Percentiles rank a stretch among this genome's conserved stretches.
Evolutionary conservation across 768 basidiomycete species (phyloP).

Genomic region (Dioszegia aurantiaca): DNA sequence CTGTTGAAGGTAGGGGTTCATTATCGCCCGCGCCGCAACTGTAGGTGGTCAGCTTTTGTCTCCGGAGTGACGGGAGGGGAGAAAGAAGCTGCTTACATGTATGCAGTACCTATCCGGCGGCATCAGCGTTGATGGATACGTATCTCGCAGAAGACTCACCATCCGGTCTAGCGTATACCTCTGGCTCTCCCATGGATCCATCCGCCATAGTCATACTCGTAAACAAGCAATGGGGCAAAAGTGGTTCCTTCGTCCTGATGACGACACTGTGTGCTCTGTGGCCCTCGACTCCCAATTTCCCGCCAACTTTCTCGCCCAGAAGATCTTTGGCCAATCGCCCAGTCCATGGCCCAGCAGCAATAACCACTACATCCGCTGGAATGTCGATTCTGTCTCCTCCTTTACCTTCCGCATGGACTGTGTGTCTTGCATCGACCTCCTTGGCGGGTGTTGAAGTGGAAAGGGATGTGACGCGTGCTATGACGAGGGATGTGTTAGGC

Average conservation of each 20-base stretch:
- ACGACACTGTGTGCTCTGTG: slow-evolving; percentile 53
- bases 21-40: slow-evolving; percentile 78
- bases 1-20: slow-evolving; percentile 64
- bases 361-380: slow-evolving; percentile 66
- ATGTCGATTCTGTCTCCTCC: slow-evolving; percentile 37
- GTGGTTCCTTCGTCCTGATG: slow-evolving; percentile 48
- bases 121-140: too few species aligned
- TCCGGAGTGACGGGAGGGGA: background rate
- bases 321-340: slow-evolving; percentile 56
- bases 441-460: background rate
- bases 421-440: slow-evolving; percentile 1
- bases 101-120: slow-evolving; percentile 38
- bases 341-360: slow-evolving; percentile 88
- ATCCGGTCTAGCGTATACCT: slow-evolving; percentile 54
- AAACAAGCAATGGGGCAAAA: slow-evolving; percentile 78
- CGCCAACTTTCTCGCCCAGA: slow-evolving; percentile 42
- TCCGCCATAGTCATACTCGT: slow-evolving; percentile 64
- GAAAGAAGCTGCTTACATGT: slow-evolving; percentile 37
- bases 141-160: slow-evolving; percentile 35
- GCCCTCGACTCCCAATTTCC: slow-evolving; percentile 43
- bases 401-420: slow-evolving; percentile 7
- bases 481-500: slow-evolving; percentile 36
- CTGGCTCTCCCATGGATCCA: slow-evolving; percentile 52
- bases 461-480: slow-evolving; percentile 35
- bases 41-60: slow-evolving; percentile 37